Percentiles rank a stretch among this genome's conserved stretches.
phyloP scores from a whole-genome alignment of 441 rosid species.

The Sinapis alba region DNA sequence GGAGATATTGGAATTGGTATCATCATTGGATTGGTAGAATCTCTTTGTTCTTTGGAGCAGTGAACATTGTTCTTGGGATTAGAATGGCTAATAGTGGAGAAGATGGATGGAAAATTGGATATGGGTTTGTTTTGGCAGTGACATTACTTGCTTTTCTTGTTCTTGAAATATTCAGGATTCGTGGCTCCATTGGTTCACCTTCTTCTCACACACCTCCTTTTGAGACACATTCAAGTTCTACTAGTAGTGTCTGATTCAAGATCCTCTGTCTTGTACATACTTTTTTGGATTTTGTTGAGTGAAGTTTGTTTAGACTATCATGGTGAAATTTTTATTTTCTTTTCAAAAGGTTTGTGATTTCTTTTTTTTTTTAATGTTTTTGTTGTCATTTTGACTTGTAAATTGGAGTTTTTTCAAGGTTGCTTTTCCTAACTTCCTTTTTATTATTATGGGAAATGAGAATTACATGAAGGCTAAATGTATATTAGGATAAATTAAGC shows the following conservation, averaged over 20 bases:
- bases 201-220: constrained; percentile 47
- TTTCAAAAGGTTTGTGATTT: background rate
- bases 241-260: constrained; percentile 39
- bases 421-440: background rate
- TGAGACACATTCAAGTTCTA: constrained; percentile 65
- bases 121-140: constrained; percentile 62
- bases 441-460: too few relatives aligned
- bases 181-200: constrained; percentile 43
- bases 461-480: background rate
- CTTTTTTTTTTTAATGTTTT: background rate
- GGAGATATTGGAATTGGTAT: constrained; percentile 89
- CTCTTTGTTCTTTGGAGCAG: constrained; percentile 75
- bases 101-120: constrained; percentile 70
- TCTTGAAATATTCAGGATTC: constrained; percentile 61
- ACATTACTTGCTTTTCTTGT: constrained; percentile 55
- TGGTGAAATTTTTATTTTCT: background rate
- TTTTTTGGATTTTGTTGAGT: constrained; percentile 4
- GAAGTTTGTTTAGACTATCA: constrained; percentile 1
- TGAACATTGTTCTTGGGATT: constrained; percentile 72
- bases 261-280: constrained; percentile 30
- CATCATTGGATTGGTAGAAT: constrained; percentile 86
- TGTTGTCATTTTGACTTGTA: constrained; percentile 15
- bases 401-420: constrained; percentile 9
- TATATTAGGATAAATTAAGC: background rate
- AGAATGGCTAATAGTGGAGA: constrained; percentile 60